These are phyloP conservation scores for Colletotrichum tropicale DNA, from an alignment of 2,329 filamentous ascomycete species.

Conservation along the genomic window DNA sequence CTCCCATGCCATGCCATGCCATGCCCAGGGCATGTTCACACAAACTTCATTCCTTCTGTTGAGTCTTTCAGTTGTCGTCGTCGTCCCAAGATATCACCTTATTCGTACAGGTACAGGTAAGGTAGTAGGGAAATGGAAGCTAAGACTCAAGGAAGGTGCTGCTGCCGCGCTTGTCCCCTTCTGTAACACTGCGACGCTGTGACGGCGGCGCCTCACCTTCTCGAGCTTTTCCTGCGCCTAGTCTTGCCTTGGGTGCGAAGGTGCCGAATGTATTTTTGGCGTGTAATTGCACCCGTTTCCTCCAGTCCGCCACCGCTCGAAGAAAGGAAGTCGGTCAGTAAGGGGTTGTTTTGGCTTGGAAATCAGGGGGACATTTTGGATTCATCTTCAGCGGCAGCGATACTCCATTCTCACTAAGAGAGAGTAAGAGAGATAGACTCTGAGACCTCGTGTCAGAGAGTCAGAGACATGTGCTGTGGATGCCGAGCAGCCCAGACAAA, in stretches of 20 bases:
- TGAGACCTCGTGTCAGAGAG: neutral
- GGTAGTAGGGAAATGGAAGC: neutral
- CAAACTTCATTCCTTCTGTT: neutral
- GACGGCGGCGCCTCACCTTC: slow-evolving; percentile 8
- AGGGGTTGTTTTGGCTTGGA: neutral
- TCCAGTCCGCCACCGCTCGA: neutral
- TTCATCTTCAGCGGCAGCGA: neutral
- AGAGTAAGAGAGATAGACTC: neutral
- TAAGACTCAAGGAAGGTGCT: neutral
- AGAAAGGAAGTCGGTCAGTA: neutral
- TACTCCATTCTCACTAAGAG: neutral
- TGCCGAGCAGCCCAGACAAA: neutral
- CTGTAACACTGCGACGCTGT: slow-evolving; percentile 18
- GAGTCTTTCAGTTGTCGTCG: neutral
- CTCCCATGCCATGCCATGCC: neutral
- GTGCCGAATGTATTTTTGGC: slow-evolving; percentile 12
- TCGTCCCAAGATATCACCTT: neutral
- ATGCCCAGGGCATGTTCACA: neutral
- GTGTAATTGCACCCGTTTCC: neutral
- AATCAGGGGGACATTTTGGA: neutral
- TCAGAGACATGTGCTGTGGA: neutral
- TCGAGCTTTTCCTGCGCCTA: slow-evolving; percentile 2
- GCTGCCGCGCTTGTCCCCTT: slow-evolving; percentile 10
- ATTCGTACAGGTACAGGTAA: too few relatives aligned
- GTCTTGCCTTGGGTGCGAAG: neutral